A percentile compares a stretch with the other conserved stretches of the same genome.
These are phyloP conservation scores for Henckelia pumila DNA, from an alignment of 257 asterid species.

Conservation along the genomic window DNA sequence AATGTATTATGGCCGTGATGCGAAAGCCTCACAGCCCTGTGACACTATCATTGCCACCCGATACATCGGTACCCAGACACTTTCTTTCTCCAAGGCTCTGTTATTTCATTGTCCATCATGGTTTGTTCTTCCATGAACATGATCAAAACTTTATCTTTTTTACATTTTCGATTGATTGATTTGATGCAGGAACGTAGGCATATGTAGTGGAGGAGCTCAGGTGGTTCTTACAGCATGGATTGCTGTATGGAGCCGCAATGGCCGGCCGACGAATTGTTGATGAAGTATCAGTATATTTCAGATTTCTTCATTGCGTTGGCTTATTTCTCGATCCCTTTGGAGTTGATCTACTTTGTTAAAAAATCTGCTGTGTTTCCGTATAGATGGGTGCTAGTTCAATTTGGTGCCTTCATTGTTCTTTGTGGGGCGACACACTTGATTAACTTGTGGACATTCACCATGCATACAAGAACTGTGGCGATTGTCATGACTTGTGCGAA, in stretches of 20 bases:
- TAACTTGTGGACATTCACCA: conserved; percentile 78
- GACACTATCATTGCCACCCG: background rate
- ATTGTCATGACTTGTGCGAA: conserved; percentile 84
- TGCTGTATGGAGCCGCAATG: conserved; percentile 92
- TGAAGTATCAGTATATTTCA: conserved; percentile 92
- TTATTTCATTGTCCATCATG: too few species aligned
- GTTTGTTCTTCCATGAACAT: too few species aligned
- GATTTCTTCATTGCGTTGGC: conserved; percentile 99
- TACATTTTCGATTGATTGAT: conserved; percentile 11
- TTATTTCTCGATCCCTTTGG: conserved; percentile 94
- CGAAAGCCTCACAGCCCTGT: conserved; percentile 1
- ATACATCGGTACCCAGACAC: conserved; percentile 39
- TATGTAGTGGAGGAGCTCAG: conserved; percentile 15
- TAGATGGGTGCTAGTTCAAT: conserved; percentile 98
- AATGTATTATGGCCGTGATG: background rate
- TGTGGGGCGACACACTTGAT: conserved; percentile 98
- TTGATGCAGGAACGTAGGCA: conserved; percentile 37
- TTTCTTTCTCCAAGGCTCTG: conserved; percentile 16
- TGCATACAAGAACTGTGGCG: conserved; percentile 88
- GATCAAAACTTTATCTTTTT: background rate
- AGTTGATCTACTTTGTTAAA: conserved; percentile 89
- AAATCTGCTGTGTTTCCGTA: conserved; percentile 97
- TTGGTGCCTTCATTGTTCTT: conserved; percentile 96
- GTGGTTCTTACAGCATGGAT: conserved; percentile 48
- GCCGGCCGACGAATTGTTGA: conserved; percentile 89